Conservation (phyloP, 2,329 filamentous ascomycete genomes). For the Cytospora piceae region DNA sequence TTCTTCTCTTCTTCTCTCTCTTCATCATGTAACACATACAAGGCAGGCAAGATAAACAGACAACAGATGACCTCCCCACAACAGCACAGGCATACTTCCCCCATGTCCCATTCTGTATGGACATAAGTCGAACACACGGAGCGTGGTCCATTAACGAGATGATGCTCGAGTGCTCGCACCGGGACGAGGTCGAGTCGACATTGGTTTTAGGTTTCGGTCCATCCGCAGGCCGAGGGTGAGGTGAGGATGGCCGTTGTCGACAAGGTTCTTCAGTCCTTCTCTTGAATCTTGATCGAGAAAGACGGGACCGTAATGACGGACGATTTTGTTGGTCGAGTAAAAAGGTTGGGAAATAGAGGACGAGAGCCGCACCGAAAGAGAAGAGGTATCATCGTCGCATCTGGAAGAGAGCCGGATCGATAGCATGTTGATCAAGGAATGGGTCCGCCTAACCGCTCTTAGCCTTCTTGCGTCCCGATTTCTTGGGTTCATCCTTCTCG, state of each 20-base stretch:
- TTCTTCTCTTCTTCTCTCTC: background rate
- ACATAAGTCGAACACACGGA: background rate
- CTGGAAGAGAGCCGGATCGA: constrained; percentile 39
- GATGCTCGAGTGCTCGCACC: constrained; percentile 15
- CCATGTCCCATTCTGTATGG: background rate
- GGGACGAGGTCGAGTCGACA: constrained; percentile 1
- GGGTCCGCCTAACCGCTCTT: constrained; percentile 42
- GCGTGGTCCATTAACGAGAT: background rate
- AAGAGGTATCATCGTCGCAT: constrained; percentile 39
- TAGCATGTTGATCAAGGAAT: constrained; percentile 37
- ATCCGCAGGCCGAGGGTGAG: background rate
- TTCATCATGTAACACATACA: constrained; percentile 17
- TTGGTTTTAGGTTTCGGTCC: background rate
- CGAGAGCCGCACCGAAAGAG: constrained; percentile 28
- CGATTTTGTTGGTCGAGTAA: constrained; percentile 9
- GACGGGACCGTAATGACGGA: constrained; percentile 11
- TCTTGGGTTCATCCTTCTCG: constrained; percentile 61
- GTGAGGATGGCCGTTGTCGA: constrained; percentile 2
- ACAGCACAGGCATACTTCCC: constrained; percentile 25
- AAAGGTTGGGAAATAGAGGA: constrained; percentile 14
- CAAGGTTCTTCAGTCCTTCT: constrained; percentile 1
- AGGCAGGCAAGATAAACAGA: constrained; percentile 11
- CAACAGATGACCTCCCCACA: constrained; percentile 7
- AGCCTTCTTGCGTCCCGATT: constrained; percentile 63
- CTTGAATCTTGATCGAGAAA: constrained; percentile 5